Base-by-base conservation (phyloP, 2,329 filamentous ascomycete genomes). In the Calonectria montana region DNA sequence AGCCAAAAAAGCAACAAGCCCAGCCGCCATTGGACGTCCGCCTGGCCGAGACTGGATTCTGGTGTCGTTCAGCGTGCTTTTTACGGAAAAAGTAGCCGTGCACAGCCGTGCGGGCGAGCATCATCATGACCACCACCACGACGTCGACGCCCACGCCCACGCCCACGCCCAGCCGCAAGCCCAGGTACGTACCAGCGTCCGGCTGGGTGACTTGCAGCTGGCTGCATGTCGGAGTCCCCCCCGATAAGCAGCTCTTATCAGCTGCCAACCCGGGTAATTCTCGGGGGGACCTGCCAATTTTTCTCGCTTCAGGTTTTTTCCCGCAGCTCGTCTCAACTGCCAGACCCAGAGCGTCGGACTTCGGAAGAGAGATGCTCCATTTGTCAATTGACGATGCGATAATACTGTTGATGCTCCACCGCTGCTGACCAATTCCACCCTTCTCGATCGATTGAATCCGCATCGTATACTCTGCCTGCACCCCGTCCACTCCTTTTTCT, bases 381-480 rank as follows among this genome's bases (percentile, higher is more conserved):
- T 62, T 31, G 35, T 67, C 69, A 67, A 71, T 71, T 71, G 63
- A 65, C n/a, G 68, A 70, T 70, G 63, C 63, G 63, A 70, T 70
- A 45, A 70, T 70, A 45, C 57, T 21, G 59, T 59, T 37, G 67
- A 70, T 47, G 71, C 71, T 71, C 68, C 71, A 71, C 65, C 47
- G 41, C 31, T 69, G 72, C 69, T 74, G 65, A 74, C 72, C 72
- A 74, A 74, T 74, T 73, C 55, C 62, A 35, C 45, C 9, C 59
- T 65, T 72, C 50, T 57, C 43, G 59, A 67, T 70, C 37, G 31
- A 63, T 63, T 39, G 9, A 53, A 45, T 61, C n/a, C n/a, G 45
- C 64, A n/a, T 59, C 43, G 57, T 53, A 25, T 29, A 61, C 23
- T 29, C 64, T 31, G 43, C 47, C 8, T 25, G 31, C n/a, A 37